Conservation (phyloP, 768 basidiomycete species). For the Sarcomyxa edulis region DNA sequence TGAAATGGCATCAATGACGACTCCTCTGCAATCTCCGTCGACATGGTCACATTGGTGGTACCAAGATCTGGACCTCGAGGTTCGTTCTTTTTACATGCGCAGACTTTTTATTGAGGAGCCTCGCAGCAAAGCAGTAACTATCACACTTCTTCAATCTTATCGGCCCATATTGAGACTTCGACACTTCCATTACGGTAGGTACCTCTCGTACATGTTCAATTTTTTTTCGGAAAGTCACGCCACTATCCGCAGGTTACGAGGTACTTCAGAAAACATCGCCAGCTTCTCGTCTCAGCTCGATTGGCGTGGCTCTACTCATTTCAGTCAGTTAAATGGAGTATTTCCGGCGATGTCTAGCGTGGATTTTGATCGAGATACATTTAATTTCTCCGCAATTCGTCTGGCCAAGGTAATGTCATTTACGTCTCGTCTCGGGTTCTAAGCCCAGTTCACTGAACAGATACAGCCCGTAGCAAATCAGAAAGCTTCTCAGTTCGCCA, state of each 20-base stretch:
- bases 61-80: slow-evolving; percentile 17
- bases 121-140: slow-evolving; percentile 38
- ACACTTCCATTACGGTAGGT: slow-evolving; percentile 56
- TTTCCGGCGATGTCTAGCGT: slow-evolving; percentile 35
- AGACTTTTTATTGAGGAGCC: background rate
- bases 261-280: slow-evolving; percentile 31
- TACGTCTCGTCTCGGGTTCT: background rate
- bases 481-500: slow-evolving; percentile 25
- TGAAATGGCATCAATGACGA: slow-evolving; percentile 42
- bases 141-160: slow-evolving; percentile 52
- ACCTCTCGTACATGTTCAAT: slow-evolving; percentile 3
- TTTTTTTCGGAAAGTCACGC: too few species aligned
- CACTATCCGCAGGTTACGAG: slow-evolving; percentile 23
- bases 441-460: background rate
- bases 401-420: slow-evolving; percentile 13
- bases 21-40: slow-evolving; percentile 44
- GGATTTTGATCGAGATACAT: slow-evolving; percentile 22
- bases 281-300: slow-evolving; percentile 44
- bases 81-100: slow-evolving; percentile 11
- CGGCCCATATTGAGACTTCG: slow-evolving; percentile 51
- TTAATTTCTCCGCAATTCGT: slow-evolving; percentile 34
- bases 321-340: slow-evolving; percentile 51
- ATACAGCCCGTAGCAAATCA: too few species aligned
- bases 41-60: slow-evolving; percentile 35
- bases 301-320: slow-evolving; percentile 46